phyloP scores from a whole-genome alignment of 352 stramenopile genomes.

The Phytophthora nicotianae region DNA sequence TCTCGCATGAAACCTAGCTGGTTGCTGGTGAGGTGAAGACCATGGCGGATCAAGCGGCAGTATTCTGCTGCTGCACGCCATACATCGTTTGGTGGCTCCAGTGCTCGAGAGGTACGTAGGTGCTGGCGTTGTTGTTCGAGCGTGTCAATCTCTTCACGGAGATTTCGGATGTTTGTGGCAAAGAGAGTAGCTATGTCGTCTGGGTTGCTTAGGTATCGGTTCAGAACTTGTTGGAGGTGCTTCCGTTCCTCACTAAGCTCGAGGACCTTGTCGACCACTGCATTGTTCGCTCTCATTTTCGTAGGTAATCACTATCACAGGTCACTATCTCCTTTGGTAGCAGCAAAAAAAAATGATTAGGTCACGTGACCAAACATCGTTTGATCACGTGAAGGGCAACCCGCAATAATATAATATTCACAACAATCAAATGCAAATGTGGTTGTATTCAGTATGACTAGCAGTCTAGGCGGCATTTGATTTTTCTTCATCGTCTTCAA shows the following conservation, averaged over 20 bases:
- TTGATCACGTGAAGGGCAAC: too few relatives aligned
- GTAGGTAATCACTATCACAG: too few relatives aligned
- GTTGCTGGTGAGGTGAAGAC: background rate
- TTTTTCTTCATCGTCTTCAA: too few relatives aligned
- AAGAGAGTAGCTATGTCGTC: background rate
- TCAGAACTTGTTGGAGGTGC: background rate
- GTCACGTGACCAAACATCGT: too few relatives aligned
- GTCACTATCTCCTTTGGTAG: too few relatives aligned
- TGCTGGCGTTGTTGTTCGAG: background rate
- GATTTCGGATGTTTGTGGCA: background rate
- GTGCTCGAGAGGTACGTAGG: background rate
- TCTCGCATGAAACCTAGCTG: background rate
- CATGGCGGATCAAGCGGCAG: background rate
- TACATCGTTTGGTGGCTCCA: background rate
- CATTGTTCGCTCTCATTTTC: background rate
- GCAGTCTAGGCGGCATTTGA: too few relatives aligned
- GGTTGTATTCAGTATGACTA: too few relatives aligned
- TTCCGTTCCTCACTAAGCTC: background rate
- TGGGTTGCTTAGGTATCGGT: background rate
- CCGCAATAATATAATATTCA: too few relatives aligned
- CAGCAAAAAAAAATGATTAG: too few relatives aligned
- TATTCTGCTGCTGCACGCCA: background rate
- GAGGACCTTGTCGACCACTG: background rate
- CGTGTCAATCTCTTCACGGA: background rate
- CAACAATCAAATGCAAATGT: too few relatives aligned